Conservation (phyloP, 148 eudicot species). For the Arctostaphylos glauca region DNA sequence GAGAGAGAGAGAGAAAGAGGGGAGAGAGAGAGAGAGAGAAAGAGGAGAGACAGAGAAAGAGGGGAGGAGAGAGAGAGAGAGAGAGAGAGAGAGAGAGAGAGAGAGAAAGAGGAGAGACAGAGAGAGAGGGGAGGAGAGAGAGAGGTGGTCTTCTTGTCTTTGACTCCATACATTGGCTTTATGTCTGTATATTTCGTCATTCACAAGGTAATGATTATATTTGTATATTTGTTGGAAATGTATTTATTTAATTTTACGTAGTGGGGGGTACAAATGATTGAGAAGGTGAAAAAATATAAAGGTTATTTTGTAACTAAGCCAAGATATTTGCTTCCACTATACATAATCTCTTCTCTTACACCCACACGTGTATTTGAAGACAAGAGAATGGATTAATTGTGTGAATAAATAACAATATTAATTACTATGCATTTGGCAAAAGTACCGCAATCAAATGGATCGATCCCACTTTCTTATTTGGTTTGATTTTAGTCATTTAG, state of each 20-base stretch:
- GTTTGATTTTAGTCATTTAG: no score
- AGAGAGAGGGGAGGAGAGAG: no score
- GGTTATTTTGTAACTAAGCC: constrained; percentile 47
- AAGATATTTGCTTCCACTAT: constrained; percentile 46
- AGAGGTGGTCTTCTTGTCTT: constrained; percentile 39
- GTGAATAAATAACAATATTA: not conserved
- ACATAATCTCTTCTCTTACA: constrained; percentile 37
- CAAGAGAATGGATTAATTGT: constrained; percentile 14
- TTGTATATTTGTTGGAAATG: not conserved
- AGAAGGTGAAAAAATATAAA: constrained; percentile 28
- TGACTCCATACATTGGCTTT: constrained; percentile 54
- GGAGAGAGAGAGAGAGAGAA: not conserved
- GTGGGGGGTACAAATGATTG: constrained; percentile 22
- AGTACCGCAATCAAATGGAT: not conserved
- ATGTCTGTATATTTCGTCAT: constrained; percentile 38
- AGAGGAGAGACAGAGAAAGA: not conserved
- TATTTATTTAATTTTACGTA: not conserved
- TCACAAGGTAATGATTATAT: constrained; percentile 54
- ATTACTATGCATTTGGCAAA: not conserved
- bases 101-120: not conserved
- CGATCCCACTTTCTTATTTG: no score
- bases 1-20: not conserved
- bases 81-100: not conserved
- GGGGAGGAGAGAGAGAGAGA: not conserved
- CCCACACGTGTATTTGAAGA: constrained; percentile 55